Evolutionary conservation across 257 asterid genomes (phyloP), one percentile per base, ranked within the genome.

Genomic region (Echites panduratus): DNA sequence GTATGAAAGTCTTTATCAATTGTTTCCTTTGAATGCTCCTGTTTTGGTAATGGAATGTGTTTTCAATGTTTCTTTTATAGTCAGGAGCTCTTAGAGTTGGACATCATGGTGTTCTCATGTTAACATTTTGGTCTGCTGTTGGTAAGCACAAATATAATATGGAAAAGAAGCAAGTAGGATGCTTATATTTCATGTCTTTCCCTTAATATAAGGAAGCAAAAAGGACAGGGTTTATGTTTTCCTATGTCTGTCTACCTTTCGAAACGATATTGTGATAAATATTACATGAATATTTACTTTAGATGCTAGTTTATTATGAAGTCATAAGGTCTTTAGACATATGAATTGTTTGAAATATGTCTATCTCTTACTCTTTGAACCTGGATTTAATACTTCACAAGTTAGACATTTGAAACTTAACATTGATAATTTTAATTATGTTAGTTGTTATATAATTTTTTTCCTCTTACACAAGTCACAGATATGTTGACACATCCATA

Each of bases 131-230:
- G 89, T 97, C 97, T 22, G 84, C 99, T 58, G 67, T 91, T 76
- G 97, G 90, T 66, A 97, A 89, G 81, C 96, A 95, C 76, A 94
- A 88, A 81, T 94, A 94, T 73, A 88, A 94, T 77, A 89, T 90
- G 90, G 96, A 91, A 16, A 89, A 86, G 89, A 86, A 84, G 82
- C 96, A 89, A 96, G 98, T 91, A 83, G 67, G 65, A 22, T 57
- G 59, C 20, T 20, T 20, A 10, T 66, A 22, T 52, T 54, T 8
- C 47, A 35, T 47, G 16, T 59, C 20, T 59, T 59, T 27, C 32
- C 1, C 6, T 62, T 24, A 62, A 29, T 62, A 32, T 62, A 16
- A 29, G 45, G 67, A 14, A 32, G 67, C 32, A 4, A 29, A 7
- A 5, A 35, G 0, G 10, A 26, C 24, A 40, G 8, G 17, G n/a